Percentiles rank a stretch among this genome's conserved stretches.
phyloP scores from a whole-genome alignment of 768 basidiomycete genomes.

The Phallus indusiatus region DNA sequence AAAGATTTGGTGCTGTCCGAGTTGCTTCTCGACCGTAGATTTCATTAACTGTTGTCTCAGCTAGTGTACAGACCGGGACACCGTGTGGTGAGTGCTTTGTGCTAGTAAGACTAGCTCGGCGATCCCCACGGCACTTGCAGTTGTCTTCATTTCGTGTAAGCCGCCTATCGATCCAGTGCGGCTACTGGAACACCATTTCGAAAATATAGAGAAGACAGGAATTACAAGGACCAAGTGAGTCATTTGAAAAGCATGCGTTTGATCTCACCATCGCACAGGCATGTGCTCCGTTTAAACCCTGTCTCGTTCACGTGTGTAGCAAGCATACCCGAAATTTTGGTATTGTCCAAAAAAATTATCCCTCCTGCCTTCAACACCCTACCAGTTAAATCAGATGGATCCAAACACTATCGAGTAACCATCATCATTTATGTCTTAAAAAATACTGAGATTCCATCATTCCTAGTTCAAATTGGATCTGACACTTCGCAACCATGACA shows the following conservation, averaged over 20 bases:
- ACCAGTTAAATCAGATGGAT: conserved; percentile 22
- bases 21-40: background rate
- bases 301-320: conserved; percentile 59
- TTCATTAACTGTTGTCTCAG: conserved; percentile 27
- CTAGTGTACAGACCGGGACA: conserved; percentile 70
- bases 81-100: conserved; percentile 49
- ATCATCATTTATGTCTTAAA: conserved; percentile 29
- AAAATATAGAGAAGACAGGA: conserved; percentile 53
- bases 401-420: conserved; percentile 28
- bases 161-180: conserved; percentile 69
- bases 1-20: conserved; percentile 48
- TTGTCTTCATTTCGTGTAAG: conserved; percentile 73
- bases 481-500: conserved; percentile 68
- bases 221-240: conserved; percentile 54
- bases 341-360: conserved; percentile 48
- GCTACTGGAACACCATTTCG: conserved; percentile 53
- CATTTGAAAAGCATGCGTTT: background rate
- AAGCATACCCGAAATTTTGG: conserved; percentile 58
- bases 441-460: background rate
- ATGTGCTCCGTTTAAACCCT: conserved; percentile 62
- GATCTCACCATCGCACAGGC: conserved; percentile 30
- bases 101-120: background rate
- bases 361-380: conserved; percentile 34
- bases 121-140: conserved; percentile 25
- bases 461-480: conserved; percentile 75